Evolutionary conservation across 331 rosid species (phyloP), one percentile per base, ranked within the genome.

Genomic region (Prunus yedoensis): DNA sequence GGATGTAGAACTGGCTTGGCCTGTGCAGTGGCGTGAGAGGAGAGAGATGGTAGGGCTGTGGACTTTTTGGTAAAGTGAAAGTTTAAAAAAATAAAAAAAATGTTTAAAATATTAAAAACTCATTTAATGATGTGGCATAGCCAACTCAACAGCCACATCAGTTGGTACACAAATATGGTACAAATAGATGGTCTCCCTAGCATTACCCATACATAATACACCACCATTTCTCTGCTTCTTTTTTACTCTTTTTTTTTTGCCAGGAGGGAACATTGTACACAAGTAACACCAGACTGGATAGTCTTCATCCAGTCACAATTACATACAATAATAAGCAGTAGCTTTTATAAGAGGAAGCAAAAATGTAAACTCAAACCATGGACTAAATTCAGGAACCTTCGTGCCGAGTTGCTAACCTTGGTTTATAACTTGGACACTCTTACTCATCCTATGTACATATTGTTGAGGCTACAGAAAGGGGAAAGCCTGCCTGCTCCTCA

Each of bases 401-500:
- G 68, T 77, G 87, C 83, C 87, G 9, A 38, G 43, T 38, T 38
- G 43, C 43, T 38, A 78, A 74, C 54, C 71, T 58, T 73, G 63
- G 66, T 76, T 59, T 53, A 46, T 69, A 43, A 58, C 64, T 56
- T 12, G 63, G 41, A 41, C 45, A 28, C 30, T 59, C 77, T 60
- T 47, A 63, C 82, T 66, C 78, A 69, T 80, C 80, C 43, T 78
- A 70, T 81, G 74, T 87, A 83, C 84, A 84, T 70, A 76, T 27
- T 62, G 68, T 76, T 66, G 18, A 79, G 75, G 80, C 77, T 71
- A 76, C 64, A 51, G 68, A 62, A 64, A 54, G 74, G 75, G 84
- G 77, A 83, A 83, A 80, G 66, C 87, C 88, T 27, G 43, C 73
- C 83, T 89, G 91, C 91, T 89, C 97, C 92, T 51, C 87, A 69